phyloP scores from a whole-genome alignment of 2,329 filamentous ascomycete species.

The Sclerotinia nivalis region DNA sequence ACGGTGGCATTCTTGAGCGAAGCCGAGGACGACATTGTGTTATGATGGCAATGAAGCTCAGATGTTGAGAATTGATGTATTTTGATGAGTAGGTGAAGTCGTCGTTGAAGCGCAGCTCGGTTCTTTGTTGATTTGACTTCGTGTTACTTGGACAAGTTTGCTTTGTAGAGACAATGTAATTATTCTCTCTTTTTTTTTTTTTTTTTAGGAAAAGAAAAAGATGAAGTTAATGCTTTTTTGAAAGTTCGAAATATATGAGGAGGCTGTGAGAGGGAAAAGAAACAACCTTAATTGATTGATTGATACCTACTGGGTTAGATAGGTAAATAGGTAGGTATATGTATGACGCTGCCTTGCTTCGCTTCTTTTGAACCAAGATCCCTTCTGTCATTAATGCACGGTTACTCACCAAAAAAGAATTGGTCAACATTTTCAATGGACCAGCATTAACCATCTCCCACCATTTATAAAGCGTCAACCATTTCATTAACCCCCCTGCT shows the following conservation, averaged over 20 bases:
- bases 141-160: neutral
- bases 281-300: neutral
- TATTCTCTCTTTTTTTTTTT: neutral
- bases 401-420: neutral
- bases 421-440: no score
- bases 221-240: neutral
- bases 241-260: neutral
- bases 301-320: neutral
- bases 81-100: neutral
- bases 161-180: no score
- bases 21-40: slow-evolving; percentile 5
- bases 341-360: slow-evolving; percentile 23
- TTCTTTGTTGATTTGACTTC: neutral
- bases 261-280: neutral
- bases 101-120: neutral
- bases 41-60: neutral
- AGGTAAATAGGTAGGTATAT: neutral
- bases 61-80: neutral
- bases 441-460: no score
- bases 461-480: no score
- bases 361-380: slow-evolving; percentile 4
- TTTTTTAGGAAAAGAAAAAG: neutral
- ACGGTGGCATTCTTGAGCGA: slow-evolving; percentile 39
- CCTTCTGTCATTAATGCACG: neutral
- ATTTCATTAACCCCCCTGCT: no score